Conservation (phyloP, 495 filamentous ascomycete species). For the Penicillium canescens region DNA sequence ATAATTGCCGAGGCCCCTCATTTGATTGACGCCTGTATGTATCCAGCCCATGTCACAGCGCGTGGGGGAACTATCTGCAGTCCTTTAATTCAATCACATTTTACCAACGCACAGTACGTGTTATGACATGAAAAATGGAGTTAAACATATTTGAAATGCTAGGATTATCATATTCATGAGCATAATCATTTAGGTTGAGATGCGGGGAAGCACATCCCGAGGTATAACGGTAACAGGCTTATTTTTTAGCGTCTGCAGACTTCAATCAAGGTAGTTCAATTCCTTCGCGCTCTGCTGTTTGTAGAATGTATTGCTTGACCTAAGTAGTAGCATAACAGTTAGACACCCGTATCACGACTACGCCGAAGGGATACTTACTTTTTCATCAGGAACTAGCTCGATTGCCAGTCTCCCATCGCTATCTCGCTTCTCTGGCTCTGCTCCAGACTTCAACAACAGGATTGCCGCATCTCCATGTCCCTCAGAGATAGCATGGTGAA, state of each 20-base stretch:
- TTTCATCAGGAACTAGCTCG: slow-evolving; percentile 80
- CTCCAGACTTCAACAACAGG: slow-evolving; percentile 77
- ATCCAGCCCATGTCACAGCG: not conserved
- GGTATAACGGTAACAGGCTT: not conserved
- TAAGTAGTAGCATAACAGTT: slow-evolving; percentile 25
- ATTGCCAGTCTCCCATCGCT: slow-evolving; percentile 70
- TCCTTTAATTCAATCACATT: too few species aligned
- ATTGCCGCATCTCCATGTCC: slow-evolving; percentile 91
- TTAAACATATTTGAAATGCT: too few species aligned
- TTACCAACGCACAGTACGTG: too few species aligned
- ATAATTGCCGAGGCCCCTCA: slow-evolving; percentile 9
- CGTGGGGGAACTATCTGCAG: not conserved
- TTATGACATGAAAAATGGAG: too few species aligned
- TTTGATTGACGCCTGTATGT: not conserved
- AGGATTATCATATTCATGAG: too few species aligned
- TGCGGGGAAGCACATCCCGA: slow-evolving; percentile 8
- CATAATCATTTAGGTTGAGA: not conserved
- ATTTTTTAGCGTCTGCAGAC: not conserved
- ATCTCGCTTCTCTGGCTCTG: slow-evolving; percentile 79
- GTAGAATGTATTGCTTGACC: slow-evolving; percentile 76
- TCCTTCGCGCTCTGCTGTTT: slow-evolving; percentile 81
- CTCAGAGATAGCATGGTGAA: slow-evolving; percentile 94
- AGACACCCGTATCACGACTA: not conserved
- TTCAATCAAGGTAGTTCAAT: slow-evolving; percentile 57
- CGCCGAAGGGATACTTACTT: slow-evolving; percentile 44